Evolutionary conservation across 495 filamentous ascomycete genomes (phyloP).

Genomic region (Cercophora sp.): DNA sequence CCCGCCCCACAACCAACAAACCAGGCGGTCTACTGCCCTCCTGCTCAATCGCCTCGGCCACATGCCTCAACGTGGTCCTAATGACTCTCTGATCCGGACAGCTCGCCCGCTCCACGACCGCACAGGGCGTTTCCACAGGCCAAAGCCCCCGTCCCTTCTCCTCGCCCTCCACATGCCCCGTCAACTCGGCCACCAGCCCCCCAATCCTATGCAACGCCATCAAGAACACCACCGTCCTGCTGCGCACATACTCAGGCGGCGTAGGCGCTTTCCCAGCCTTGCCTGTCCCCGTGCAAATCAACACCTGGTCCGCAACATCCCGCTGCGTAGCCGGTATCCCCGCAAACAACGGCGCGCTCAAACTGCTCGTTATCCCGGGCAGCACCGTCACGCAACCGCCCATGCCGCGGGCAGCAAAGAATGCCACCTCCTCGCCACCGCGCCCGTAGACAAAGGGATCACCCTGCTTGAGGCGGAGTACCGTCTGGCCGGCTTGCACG

Average conservation of each 20-base stretch:
- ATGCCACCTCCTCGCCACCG: constrained; percentile 88
- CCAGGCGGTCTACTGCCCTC: constrained; percentile 88
- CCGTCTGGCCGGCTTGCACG: constrained; percentile 66
- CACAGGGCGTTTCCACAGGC: constrained; percentile 69
- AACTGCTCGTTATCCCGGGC: constrained; percentile 83
- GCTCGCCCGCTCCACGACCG: constrained; percentile 89
- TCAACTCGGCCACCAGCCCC: constrained; percentile 64
- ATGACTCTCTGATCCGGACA: constrained; percentile 94
- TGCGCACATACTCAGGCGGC: constrained; percentile 72
- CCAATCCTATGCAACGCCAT: constrained; percentile 89
- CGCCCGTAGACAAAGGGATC: constrained; percentile 96
- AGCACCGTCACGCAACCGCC: constrained; percentile 55
- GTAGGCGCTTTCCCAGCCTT: constrained; percentile 79
- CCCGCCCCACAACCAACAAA: constrained; percentile 79
- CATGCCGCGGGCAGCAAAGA: constrained; percentile 71
- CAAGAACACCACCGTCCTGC: constrained; percentile 85
- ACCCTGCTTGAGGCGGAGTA: constrained; percentile 89
- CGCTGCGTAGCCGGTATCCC: constrained; percentile 84
- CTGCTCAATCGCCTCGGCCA: constrained; percentile 79
- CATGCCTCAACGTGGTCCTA: constrained; percentile 73
- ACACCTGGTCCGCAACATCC: constrained; percentile 83
- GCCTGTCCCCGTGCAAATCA: constrained; percentile 93
- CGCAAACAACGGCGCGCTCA: constrained; percentile 85
- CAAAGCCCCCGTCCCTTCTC: constrained; percentile 33
- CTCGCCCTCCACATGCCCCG: constrained; percentile 33